Evolutionary conservation across 768 basidiomycete species (phyloP), one percentile per base, ranked within the genome.

Genomic region (Suillus weaverae): DNA sequence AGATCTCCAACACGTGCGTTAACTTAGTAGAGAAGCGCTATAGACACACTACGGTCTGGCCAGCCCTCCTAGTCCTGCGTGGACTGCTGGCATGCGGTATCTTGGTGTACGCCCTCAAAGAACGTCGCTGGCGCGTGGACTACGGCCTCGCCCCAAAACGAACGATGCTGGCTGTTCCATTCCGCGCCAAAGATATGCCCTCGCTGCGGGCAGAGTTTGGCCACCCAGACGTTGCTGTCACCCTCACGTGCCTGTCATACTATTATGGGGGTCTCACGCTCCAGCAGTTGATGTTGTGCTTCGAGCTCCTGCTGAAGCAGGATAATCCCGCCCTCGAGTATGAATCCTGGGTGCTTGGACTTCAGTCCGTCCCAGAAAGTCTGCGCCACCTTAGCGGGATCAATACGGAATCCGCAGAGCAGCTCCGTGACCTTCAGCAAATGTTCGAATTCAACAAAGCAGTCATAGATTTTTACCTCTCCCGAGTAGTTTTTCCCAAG

Each of bases 121-220:
- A 80, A 3, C 76, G 76, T 26, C 70, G 80, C 30, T 80, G 78
- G 78, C 63, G 79, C 3, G 80, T 81, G 9, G 75, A 80, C 61
- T 81, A 77, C 67, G 79, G 79, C 4, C 75, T 77, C 18, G 65
- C 77, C 46, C 71, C 64, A 7, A 6, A 46, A 20, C 75, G 79
- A 18, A 79, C 79, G 0, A 68, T 71, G 69, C 66, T 80, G 5
- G 79, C 79, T 0, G 80, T 80, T 1, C 79, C 79, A 0, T 80
- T 80, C 32, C 69, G 78, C 2, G 80, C 79, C 0, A 80, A 77
- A 61, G 80, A 81, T 30, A 67, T 78, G 22, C 79, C 79, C 0
- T 69, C 79, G 8, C 65, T 69, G 50, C 69, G 74, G 33, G 79
- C 79, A n/a, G 79, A 81, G 22, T 80, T 80, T 43, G 77, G 76